Conservation (phyloP, 2,329 filamentous ascomycete species). For the Colletotrichum plurivorum region DNA sequence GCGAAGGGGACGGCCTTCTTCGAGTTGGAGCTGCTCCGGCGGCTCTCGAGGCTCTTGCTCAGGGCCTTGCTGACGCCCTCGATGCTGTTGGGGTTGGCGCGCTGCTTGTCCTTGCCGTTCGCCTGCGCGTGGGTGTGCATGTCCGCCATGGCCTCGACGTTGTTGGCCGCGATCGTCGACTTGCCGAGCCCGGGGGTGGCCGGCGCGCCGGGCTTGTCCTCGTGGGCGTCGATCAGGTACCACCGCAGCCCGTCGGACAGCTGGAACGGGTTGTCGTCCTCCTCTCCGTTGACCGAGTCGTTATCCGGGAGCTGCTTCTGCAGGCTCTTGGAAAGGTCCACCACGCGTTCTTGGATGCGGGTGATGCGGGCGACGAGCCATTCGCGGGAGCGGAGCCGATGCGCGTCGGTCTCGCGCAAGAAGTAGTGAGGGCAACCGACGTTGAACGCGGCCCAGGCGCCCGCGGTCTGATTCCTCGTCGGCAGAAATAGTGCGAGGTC, state of each 20-base stretch:
- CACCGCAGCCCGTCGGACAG: conserved; percentile 94
- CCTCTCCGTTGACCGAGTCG: conserved; percentile 68
- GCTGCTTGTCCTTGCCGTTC: conserved; percentile 59
- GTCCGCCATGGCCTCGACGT: conserved; percentile 87
- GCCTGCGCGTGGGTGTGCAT: conserved; percentile 66
- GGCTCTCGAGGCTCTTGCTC: conserved; percentile 90
- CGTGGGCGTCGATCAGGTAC: conserved; percentile 94
- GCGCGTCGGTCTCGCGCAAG: conserved; percentile 90
- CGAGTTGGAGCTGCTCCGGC: conserved; percentile 88
- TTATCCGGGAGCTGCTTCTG: conserved; percentile 59
- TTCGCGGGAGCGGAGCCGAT: conserved; percentile 86
- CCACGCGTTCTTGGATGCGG: conserved; percentile 91
- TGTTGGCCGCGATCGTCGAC: conserved; percentile 89
- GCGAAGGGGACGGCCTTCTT: conserved; percentile 79
- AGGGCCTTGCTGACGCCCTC: conserved; percentile 83
- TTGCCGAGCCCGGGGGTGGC: conserved; percentile 94
- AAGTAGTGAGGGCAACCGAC: conserved; percentile 98
- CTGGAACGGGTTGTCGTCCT: conserved; percentile 97
- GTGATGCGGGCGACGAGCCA: conserved; percentile 97
- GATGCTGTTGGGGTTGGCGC: conserved; percentile 69
- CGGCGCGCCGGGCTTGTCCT: conserved; percentile 93
- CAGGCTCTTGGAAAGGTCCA: conserved; percentile 88
- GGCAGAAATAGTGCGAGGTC: conserved; percentile 95
- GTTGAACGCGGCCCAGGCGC: conserved; percentile 98
- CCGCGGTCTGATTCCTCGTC: conserved; percentile 92